Conservation (phyloP, 768 basidiomycete species). For the Rhizopogon vinicolor region DNA sequence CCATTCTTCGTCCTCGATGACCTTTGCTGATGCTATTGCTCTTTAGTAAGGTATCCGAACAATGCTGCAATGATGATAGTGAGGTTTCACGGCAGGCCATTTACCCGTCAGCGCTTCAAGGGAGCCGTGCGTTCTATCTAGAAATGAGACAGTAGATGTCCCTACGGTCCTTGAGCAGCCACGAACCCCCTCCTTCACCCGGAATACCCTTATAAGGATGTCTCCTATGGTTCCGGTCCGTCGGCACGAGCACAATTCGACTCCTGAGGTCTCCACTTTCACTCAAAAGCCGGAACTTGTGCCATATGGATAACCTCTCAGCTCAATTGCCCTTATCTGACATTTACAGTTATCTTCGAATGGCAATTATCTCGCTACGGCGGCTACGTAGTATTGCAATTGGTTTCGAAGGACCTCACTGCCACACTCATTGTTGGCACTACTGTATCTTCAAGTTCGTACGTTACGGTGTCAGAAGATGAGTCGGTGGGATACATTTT, state of each 20-base stretch:
- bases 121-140: constrained; percentile 40
- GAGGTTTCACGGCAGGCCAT: too few relatives aligned
- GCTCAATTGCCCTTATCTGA: constrained; percentile 45
- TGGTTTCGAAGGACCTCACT: too few relatives aligned
- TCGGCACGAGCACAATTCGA: neutral
- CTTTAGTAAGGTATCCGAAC: too few relatives aligned
- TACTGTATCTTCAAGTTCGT: too few relatives aligned
- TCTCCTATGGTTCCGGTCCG: neutral
- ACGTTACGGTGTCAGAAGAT: too few relatives aligned
- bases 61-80: too few relatives aligned
- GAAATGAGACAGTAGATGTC: constrained; percentile 28
- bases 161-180: constrained; percentile 9
- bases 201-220: neutral
- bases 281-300: constrained; percentile 37
- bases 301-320: too few relatives aligned
- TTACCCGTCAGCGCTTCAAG: constrained; percentile 31
- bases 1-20: too few relatives aligned
- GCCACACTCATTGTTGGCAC: too few relatives aligned
- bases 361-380: constrained; percentile 46
- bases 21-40: too few relatives aligned
- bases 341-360: constrained; percentile 55
- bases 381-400: too few relatives aligned
- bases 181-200: neutral
- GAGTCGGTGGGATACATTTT: too few relatives aligned
- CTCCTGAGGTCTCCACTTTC: constrained; percentile 31